phyloP scores from a whole-genome alignment of 306 rosid species.

The Albizia julibrissin region DNA sequence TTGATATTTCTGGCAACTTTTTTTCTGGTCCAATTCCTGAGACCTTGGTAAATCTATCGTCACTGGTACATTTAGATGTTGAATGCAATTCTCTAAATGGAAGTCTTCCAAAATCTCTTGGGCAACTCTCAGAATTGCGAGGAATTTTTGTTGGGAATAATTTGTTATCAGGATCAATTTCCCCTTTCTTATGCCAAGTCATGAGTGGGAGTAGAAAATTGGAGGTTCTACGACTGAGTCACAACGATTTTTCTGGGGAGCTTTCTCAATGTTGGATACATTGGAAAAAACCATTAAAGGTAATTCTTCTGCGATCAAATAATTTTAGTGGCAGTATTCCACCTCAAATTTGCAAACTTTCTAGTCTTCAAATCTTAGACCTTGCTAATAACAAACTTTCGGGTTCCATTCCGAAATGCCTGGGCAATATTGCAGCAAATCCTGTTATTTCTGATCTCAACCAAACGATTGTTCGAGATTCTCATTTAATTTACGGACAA shows the following conservation, averaged over 20 bases:
- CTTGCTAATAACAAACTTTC: background rate
- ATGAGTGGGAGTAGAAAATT: background rate
- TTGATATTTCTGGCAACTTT: background rate
- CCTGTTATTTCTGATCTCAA: no score
- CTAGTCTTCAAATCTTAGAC: background rate
- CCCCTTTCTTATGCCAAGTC: background rate
- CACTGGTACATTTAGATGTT: background rate
- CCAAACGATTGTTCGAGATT: no score
- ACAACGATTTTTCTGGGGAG: slow-evolving; percentile 5
- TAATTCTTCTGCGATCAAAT: background rate
- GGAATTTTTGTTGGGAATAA: background rate
- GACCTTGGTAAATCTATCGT: background rate
- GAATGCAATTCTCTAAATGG: background rate
- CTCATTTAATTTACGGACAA: background rate
- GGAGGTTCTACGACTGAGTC: background rate
- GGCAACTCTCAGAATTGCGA: background rate
- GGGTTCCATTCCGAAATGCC: background rate
- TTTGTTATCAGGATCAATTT: background rate
- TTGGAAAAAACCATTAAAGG: background rate
- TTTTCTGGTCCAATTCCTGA: background rate
- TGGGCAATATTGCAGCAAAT: background rate
- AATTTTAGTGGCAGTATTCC: background rate
- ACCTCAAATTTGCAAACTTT: background rate
- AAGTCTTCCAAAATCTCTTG: background rate
- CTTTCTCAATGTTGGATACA: background rate